Conservation (phyloP, 768 basidiomycete genomes). For the Megacollybia marginata region DNA sequence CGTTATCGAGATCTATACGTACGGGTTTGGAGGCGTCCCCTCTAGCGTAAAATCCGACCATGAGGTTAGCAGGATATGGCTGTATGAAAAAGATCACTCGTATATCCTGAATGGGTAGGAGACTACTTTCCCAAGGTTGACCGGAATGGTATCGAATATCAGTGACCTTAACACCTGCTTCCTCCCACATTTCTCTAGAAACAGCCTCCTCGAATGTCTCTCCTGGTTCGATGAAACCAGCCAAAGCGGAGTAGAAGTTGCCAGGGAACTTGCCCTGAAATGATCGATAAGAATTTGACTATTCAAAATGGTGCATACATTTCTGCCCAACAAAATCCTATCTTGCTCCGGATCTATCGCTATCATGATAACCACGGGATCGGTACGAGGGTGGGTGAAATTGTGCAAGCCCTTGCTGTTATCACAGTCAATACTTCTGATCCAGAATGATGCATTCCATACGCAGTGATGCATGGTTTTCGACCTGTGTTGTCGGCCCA, state of each 20-base stretch:
- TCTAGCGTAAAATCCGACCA: slow-evolving; percentile 85
- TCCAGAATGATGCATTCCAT: slow-evolving; percentile 14
- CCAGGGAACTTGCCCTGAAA: slow-evolving; percentile 55
- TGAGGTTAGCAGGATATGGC: slow-evolving; percentile 88
- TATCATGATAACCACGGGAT: slow-evolving; percentile 89
- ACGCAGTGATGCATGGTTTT: slow-evolving; percentile 71
- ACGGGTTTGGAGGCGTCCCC: slow-evolving; percentile 71
- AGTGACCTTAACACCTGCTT: slow-evolving; percentile 85
- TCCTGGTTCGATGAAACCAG: slow-evolving; percentile 92
- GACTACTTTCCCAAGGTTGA: slow-evolving; percentile 70
- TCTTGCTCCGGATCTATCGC: slow-evolving; percentile 75
- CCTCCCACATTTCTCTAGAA: slow-evolving; percentile 89
- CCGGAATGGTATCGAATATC: slow-evolving; percentile 79
- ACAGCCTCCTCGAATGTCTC: slow-evolving; percentile 95
- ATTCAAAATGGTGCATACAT: slow-evolving; percentile 33
- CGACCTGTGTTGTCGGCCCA: slow-evolving; percentile 60
- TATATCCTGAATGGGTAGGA: neutral
- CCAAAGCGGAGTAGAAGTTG: slow-evolving; percentile 81
- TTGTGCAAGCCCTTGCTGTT: slow-evolving; percentile 80
- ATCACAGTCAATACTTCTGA: slow-evolving; percentile 8
- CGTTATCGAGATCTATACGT: slow-evolving; percentile 85
- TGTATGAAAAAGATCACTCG: slow-evolving; percentile 19
- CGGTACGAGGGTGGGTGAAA: slow-evolving; percentile 75
- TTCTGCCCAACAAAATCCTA: slow-evolving; percentile 80
- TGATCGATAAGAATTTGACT: neutral